A percentile compares a stretch with the other conserved stretches of the same genome.
These are phyloP conservation scores for Trichoderma atrobrunneum DNA, from an alignment of 2,329 filamentous ascomycete genomes.

Conservation along the genomic window DNA sequence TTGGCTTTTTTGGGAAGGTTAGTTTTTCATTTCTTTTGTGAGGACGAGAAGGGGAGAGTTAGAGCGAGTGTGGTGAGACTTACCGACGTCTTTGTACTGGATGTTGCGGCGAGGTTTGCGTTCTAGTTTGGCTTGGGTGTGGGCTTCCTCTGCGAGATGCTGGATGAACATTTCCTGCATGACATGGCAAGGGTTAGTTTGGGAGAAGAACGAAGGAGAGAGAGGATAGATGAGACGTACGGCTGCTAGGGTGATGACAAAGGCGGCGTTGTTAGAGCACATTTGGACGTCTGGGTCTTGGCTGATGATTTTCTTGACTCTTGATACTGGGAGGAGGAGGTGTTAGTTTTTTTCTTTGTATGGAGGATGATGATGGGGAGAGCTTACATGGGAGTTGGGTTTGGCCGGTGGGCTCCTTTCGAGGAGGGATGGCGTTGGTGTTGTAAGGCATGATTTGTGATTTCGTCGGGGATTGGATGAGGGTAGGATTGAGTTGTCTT, in stretches of 20 bases:
- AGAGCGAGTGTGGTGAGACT: constrained; percentile 24
- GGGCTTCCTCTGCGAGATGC: constrained; percentile 78
- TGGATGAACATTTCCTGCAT: constrained; percentile 89
- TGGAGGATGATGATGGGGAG: background rate
- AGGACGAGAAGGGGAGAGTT: background rate
- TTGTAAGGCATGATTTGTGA: constrained; percentile 75
- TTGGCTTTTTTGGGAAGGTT: constrained; percentile 54
- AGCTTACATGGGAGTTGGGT: constrained; percentile 80
- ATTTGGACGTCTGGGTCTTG: constrained; percentile 81
- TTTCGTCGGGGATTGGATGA: background rate
- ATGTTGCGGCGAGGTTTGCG: constrained; percentile 89
- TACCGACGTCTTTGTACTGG: constrained; percentile 92
- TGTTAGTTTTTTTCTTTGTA: constrained; percentile 13
- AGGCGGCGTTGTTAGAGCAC: constrained; percentile 91
- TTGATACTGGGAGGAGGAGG: constrained; percentile 61
- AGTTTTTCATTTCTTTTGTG: background rate
- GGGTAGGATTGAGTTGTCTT: background rate
- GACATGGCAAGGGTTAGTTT: constrained; percentile 6
- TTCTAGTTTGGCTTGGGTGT: constrained; percentile 87
- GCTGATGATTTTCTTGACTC: constrained; percentile 93
- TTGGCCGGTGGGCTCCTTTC: constrained; percentile 80
- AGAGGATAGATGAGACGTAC: constrained; percentile 45
- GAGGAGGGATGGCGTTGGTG: constrained; percentile 74
- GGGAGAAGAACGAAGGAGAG: background rate
- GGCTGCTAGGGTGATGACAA: constrained; percentile 88